Base-by-base conservation (phyloP, 2,329 filamentous ascomycete genomes). In the Colletotrichum sp. region DNA sequence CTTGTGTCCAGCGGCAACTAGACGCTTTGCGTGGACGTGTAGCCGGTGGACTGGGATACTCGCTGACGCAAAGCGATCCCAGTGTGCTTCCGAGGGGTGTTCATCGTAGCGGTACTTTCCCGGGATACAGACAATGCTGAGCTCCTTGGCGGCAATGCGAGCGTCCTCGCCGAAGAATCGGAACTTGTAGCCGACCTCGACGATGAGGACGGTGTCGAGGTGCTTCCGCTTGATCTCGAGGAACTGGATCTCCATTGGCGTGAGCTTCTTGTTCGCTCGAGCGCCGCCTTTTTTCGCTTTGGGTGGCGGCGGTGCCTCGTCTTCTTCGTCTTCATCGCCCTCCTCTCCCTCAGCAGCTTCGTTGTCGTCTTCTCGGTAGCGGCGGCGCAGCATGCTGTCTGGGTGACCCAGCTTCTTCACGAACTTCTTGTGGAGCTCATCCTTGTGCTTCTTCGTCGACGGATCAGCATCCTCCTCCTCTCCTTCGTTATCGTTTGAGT, bases 141-240 rank as follows among this genome's bases (percentile, higher is more conserved):
- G 87, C 81, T 96, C 95, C 82, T 96, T 98, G 15, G 96, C 94
- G 6, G 96, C 97, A 68, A 92, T 90, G 67, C 95, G 91, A 11
- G 97, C 97, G 85, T 99, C 97, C 79, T 98, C 96, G 13, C 97
- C 97, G 80, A 98, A 98, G 86, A 99, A 98, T 38, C 94, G 93
- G 84, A 98, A 99, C 82, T 99, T 99, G 86, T 99, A 99, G 65
- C 97, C 97, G 11, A 98, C 97, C 82, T 99, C 96, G 66, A 98
- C 92, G 15, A 98, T 94, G 68, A 99, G 88, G 24, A 99, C 79
- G 0, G 96, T 97, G 81, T 98, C 97, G 86, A 95, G 89, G 81
- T 98, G 93, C 78, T 96, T 94, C 74, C 92, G 90, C 85, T 99
- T 99, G 83, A 99, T 98, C 21, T 98, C 96, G 8, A 99, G 88